Conservation (phyloP, 2,329 filamentous ascomycete species). For the Claviceps quebecensis region DNA sequence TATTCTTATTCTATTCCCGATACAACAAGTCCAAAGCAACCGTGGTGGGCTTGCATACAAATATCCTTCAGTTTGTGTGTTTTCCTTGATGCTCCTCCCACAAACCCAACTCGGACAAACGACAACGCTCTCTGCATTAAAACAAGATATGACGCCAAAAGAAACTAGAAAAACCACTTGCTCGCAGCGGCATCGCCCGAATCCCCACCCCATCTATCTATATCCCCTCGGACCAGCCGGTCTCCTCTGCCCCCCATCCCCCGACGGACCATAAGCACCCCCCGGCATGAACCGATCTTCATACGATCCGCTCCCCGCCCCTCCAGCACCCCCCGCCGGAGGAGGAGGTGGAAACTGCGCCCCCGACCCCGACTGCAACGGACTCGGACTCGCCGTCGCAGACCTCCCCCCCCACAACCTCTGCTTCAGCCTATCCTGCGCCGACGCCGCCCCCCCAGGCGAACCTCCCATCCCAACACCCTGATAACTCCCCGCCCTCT, state of each 20-base stretch:
- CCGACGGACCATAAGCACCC: slow-evolving; percentile 27
- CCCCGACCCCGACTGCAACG: slow-evolving; percentile 25
- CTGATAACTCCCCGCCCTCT: slow-evolving; percentile 64
- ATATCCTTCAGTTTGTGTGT: too few species aligned
- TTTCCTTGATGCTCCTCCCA: too few species aligned
- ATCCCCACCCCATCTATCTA: slow-evolving; percentile 5
- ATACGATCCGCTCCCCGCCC: slow-evolving; percentile 16
- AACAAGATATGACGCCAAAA: too few species aligned
- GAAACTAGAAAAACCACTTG: too few species aligned
- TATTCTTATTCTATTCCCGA: too few species aligned
- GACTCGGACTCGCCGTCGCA: slow-evolving; percentile 26
- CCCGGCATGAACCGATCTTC: slow-evolving; percentile 33
- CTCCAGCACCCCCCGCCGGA: slow-evolving; percentile 4
- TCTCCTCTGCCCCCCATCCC: slow-evolving; percentile 18
- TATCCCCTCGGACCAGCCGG: slow-evolving; percentile 32
- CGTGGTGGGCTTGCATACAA: too few species aligned
- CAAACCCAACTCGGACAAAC: background rate
- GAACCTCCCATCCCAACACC: slow-evolving; percentile 14
- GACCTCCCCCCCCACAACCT: slow-evolving; percentile 55
- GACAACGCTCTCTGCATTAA: background rate
- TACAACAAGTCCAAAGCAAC: too few species aligned
- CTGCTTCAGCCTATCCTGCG: slow-evolving; percentile 72
- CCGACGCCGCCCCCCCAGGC: slow-evolving; percentile 33
- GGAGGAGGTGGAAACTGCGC: slow-evolving; percentile 34
- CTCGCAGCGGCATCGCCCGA: background rate